Base-by-base conservation (phyloP, 2,329 filamentous ascomycete genomes). In the Graphilbum fragrans region DNA sequence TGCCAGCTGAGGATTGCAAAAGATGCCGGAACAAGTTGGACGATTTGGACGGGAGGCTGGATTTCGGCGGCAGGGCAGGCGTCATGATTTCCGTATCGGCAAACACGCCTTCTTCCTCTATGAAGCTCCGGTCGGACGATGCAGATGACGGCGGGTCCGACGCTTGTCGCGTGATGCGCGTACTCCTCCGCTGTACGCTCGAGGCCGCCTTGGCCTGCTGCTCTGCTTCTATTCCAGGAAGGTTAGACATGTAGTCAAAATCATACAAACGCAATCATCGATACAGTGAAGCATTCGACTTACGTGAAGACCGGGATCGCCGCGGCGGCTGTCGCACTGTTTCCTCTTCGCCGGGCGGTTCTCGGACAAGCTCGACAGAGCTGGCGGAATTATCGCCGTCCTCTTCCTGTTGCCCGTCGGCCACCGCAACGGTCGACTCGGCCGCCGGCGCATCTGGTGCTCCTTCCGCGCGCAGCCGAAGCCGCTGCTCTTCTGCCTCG, bases 21-120 rank as follows among this genome's bases (percentile, higher is more conserved):
- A 50, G 37, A 19, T 33, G 48, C 6, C 45, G 43, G 20, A 50
- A 39, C 11, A 45, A 35, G 39, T 39, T 47, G 33, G 46, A 48
- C 2, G 46, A 45, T 20, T 37, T 36, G 12, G 46, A 27, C 3
- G 45, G 34, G 21, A 48, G 39, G 36, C 39, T 19, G 11, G 38
- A 16, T 5, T 41, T 33, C 7, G 39, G 22, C 9, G 41, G 37
- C 27, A 46, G 27, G 14, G 38, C 18, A 3, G 52, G 50, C 38
- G 57, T 45, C 42, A 52, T 45, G 41, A 67, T 42, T n/a, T 47
- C 48, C 22, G 61, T 58, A 25, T 55, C 45, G 2, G 47, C 40
- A 45, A 57, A 66, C 6, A 66, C 36, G 17, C 44, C 45, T 38
- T 55, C 60, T 41, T 66, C 63, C 11, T 56, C 52, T 11, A 44